These are phyloP conservation scores for Sporothrix curviconia DNA, from an alignment of 2,329 filamentous ascomycete species.

Conservation along the genomic window DNA sequence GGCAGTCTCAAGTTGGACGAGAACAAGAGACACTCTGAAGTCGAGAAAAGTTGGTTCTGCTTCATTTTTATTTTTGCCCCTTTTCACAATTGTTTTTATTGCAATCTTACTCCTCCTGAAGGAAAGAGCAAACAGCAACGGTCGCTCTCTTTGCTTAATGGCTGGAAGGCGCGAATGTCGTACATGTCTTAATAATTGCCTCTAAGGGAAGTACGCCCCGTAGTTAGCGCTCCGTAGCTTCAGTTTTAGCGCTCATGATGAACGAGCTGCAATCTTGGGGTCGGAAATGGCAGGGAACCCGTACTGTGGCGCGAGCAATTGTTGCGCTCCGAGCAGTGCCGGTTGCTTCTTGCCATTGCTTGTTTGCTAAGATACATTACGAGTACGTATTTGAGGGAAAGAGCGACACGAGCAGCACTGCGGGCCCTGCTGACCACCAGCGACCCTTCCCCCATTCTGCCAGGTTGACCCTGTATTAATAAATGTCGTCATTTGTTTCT, in stretches of 20 bases:
- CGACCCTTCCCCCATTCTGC: constrained; percentile 2
- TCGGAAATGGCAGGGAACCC: no score
- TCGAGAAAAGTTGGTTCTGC: neutral
- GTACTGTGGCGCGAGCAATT: no score
- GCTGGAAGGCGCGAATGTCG: neutral
- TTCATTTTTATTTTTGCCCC: neutral
- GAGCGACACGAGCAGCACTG: no score
- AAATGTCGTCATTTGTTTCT: constrained; percentile 9
- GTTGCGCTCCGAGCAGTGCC: no score
- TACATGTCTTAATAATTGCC: no score
- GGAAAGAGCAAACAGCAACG: neutral
- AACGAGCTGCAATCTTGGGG: no score
- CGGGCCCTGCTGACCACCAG: neutral
- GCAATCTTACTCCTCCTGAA: neutral
- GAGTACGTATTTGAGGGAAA: no score
- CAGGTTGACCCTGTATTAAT: neutral
- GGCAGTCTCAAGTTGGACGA: neutral
- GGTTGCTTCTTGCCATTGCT: no score
- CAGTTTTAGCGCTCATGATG: constrained; percentile 5
- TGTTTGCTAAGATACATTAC: no score
- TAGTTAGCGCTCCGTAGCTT: constrained; percentile 1
- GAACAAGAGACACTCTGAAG: neutral
- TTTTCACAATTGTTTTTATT: neutral
- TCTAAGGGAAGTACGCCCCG: constrained; percentile 13
- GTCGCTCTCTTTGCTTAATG: neutral